Base-by-base conservation (phyloP, 352 stramenopile genomes). In the Phytophthora syringae region DNA sequence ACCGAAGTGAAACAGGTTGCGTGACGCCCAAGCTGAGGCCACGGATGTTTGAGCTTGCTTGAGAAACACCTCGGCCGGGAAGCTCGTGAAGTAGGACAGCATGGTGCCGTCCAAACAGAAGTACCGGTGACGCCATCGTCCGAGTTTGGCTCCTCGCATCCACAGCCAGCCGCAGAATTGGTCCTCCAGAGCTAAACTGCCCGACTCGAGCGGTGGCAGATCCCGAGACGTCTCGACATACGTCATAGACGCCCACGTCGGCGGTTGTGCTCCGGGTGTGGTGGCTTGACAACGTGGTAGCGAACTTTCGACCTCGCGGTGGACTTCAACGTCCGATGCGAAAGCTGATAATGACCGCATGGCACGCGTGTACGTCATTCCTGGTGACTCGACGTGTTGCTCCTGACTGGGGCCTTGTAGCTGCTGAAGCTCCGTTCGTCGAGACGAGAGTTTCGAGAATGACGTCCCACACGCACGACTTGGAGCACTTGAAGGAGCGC, bases 81-180 rank as follows among this genome's bases (percentile, higher is more conserved):
- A 93, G 21, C 76, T 84, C 3, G 78, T 77, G 50, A 90, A 93
- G 45, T 89, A 90, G 42, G 80, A 80, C 12, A 93, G 48, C 67
- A 93, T 72, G n/a, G 79, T 73, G 12, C 78, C 79, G 28, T 88
- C 82, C 21, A 93, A 53, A 60, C 78, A 89, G 39, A 93, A 91
- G 60, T 92, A 93, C 11, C 84, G 80, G 40, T 92, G 82, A 6
- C 82, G 75, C 85, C 85, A 94, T 10, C 82, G 77, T 27, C 81
- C 78, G 20, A 92, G 66, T 32, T 78, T 72, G 25, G 65, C 60
- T 27, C 76, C 78, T 6, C 82, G 81, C 83, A 94, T 94, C 85
- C 85, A 94, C 5, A 94, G 74, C 85, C 85, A 94, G 6, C 85
- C 85, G 42, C 76, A 91, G 64, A 92, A 91, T 45, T 91, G 82